phyloP scores from a whole-genome alignment of 345 rosid species.

The Passiflora organensis region DNA sequence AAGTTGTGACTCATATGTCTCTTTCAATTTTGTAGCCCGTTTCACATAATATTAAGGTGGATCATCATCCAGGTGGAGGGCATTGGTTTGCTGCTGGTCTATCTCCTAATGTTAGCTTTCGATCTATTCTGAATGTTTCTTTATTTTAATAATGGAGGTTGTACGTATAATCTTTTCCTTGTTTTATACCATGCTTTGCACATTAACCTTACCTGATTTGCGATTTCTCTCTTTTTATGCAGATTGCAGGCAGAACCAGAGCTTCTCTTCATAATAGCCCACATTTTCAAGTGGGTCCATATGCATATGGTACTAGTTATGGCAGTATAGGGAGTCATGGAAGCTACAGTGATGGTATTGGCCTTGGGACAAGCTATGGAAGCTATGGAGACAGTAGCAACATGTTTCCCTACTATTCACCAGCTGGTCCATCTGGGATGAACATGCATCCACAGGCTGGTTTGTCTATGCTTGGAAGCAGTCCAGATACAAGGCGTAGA shows the following conservation, averaged over 20 bases:
- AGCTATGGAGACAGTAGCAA: slow-evolving; percentile 79
- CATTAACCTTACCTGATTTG: too few relatives aligned
- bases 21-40: slow-evolving; percentile 50
- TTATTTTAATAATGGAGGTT: too few relatives aligned
- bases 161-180: too few relatives aligned
- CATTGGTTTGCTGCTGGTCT: slow-evolving; percentile 99
- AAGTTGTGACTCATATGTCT: slow-evolving; percentile 4
- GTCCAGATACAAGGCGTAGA: slow-evolving; percentile 89
- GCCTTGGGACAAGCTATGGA: slow-evolving; percentile 80
- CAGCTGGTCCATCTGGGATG: slow-evolving; percentile 79
- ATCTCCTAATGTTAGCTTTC: slow-evolving; percentile 80
- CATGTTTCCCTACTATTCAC: slow-evolving; percentile 85
- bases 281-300: slow-evolving; percentile 61
- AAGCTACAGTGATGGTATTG: slow-evolving; percentile 79
- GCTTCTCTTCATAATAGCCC: slow-evolving; percentile 81
- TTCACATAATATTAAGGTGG: slow-evolving; percentile 80
- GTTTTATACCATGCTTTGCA: too few relatives aligned
- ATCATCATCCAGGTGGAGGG: slow-evolving; percentile 99
- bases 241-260: slow-evolving; percentile 75
- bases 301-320: slow-evolving; percentile 71
- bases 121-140: slow-evolving; percentile 7
- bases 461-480: slow-evolving; percentile 70
- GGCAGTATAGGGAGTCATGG: slow-evolving; percentile 97
- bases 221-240: slow-evolving; percentile 17
- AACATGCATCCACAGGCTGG: slow-evolving; percentile 71